phyloP scores from a whole-genome alignment of 176 grass and related monocot species.

The Dendrocalamus sinicus region DNA sequence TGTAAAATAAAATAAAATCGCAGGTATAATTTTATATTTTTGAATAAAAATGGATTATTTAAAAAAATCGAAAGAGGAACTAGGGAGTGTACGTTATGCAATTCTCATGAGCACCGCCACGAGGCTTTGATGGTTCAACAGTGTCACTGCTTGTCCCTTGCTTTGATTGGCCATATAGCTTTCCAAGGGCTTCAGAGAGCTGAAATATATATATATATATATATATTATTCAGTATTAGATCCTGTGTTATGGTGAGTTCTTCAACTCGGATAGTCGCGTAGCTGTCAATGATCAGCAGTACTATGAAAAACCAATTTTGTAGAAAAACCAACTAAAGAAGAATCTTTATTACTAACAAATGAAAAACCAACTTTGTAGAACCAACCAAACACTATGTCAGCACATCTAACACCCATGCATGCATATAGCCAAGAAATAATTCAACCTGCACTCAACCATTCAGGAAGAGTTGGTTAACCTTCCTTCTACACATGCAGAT shows the following conservation, averaged over 20 bases:
- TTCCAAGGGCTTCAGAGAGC: slow-evolving; percentile 98
- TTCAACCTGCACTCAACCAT: not conserved
- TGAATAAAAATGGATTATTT: no score
- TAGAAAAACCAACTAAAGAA: not conserved
- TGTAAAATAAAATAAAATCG: no score
- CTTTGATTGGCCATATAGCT: slow-evolving; percentile 92
- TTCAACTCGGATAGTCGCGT: not conserved
- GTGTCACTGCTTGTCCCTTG: slow-evolving; percentile 68
- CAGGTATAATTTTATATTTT: no score
- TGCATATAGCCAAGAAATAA: not conserved
- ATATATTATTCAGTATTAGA: slow-evolving; percentile 13
- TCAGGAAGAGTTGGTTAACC: slow-evolving; percentile 16
- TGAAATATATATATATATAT: slow-evolving; percentile 49
- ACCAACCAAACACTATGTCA: not conserved
- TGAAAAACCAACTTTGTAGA: not conserved
- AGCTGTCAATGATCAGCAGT: not conserved
- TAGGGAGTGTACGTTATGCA: slow-evolving; percentile 79
- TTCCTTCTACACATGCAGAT: slow-evolving; percentile 2
- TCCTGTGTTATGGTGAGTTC: not conserved
- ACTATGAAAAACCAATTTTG: not conserved
- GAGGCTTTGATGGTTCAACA: slow-evolving; percentile 76
- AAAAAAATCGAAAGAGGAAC: not conserved
- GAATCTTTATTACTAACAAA: not conserved
- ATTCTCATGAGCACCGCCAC: slow-evolving; percentile 90
- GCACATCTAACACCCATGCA: not conserved